Evolutionary conservation across 164 flowering plant species (phyloP), one percentile per base, ranked within the genome.

Genomic region (Brasenia schreberi): DNA sequence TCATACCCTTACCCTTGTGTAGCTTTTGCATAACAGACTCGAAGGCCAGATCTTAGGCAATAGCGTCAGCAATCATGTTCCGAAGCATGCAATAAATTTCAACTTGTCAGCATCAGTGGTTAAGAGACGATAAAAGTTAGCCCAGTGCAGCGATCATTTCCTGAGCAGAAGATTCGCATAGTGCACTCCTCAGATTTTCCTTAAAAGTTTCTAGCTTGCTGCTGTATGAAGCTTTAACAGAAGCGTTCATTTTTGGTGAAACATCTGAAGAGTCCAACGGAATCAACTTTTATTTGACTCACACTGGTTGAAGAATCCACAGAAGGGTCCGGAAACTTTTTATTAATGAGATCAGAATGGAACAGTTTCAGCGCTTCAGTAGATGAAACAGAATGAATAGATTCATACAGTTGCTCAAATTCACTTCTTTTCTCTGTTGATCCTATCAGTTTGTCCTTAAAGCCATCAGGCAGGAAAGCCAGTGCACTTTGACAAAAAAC

Each of bases 381-480:
- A 63, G 85, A 78, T 42, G 93, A 84, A 56, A 85, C 61, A 65
- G 83, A 76, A 65, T 79, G 78, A 61, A 85, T 78, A 11, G 81
- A 70, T 63, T 78, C 87, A 61, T 85, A 72, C 79, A 88, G 77
- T 42, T 49, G 19, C 67, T 74, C 81, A 58, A 84, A 65, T 77
- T 76, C 73, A 42, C 71, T 77, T 70, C 82, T 77, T 27, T 66
- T 76, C 65, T 81, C 88, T 66, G 71, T 68, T 42, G 75, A 70
- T 68, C 72, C 76, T 43, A 81, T 77, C 72, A 92, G 67, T 66
- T 72, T 81, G 61, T 81, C 84, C 69, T 72, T 83, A 72, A 88
- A 67, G n/a, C 42, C 83, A 78, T 74, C 78, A 2, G 93, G 89
- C 65, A 92, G 88, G 70, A 64, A 81, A 43, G 81, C 81, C 62